These are phyloP conservation scores for Prunus armeniaca DNA, from an alignment of 306 rosid genomes.

Conservation along the genomic window DNA sequence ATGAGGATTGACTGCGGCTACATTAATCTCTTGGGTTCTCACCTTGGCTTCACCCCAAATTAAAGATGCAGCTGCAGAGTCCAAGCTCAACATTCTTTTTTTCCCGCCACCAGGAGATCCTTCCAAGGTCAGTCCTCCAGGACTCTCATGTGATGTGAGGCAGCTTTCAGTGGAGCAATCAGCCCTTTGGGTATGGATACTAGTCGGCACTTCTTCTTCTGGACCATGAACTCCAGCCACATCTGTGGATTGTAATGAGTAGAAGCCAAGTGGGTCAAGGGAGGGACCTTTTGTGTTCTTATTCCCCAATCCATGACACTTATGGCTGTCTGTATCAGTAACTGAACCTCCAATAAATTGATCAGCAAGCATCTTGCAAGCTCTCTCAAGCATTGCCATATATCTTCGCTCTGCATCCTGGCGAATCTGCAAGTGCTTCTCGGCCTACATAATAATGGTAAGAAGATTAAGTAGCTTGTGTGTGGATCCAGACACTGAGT, in stretches of 20 bases:
- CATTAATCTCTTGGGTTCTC: conserved; percentile 65
- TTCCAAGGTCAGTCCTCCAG: conserved; percentile 70
- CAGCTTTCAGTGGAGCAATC: conserved; percentile 97
- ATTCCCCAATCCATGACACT: conserved; percentile 52
- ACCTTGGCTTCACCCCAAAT: conserved; percentile 76
- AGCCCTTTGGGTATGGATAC: conserved; percentile 58
- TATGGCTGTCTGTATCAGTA: conserved; percentile 61
- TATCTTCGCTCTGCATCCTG: conserved; percentile 87
- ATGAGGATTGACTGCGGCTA: conserved; percentile 55
- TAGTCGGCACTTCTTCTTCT: conserved; percentile 53
- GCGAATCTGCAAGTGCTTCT: conserved; percentile 95
- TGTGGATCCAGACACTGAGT: conserved; percentile 3
- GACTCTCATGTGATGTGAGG: conserved; percentile 86
- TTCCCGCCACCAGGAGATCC: conserved; percentile 65
- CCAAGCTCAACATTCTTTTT: conserved; percentile 58
- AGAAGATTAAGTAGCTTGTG: conserved; percentile 21
- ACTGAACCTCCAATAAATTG: conserved; percentile 75
- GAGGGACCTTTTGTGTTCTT: conserved; percentile 55
- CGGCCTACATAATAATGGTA: conserved; percentile 58
- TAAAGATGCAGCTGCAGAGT: conserved; percentile 55
- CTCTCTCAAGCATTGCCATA: conserved; percentile 96
- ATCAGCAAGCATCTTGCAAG: conserved; percentile 97
- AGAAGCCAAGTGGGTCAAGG: conserved; percentile 73
- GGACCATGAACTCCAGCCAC: conserved; percentile 43
- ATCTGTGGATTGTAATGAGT: conserved; percentile 50